Base-by-base conservation (phyloP, 495 filamentous ascomycete species). In the Parathielavia appendiculata region DNA sequence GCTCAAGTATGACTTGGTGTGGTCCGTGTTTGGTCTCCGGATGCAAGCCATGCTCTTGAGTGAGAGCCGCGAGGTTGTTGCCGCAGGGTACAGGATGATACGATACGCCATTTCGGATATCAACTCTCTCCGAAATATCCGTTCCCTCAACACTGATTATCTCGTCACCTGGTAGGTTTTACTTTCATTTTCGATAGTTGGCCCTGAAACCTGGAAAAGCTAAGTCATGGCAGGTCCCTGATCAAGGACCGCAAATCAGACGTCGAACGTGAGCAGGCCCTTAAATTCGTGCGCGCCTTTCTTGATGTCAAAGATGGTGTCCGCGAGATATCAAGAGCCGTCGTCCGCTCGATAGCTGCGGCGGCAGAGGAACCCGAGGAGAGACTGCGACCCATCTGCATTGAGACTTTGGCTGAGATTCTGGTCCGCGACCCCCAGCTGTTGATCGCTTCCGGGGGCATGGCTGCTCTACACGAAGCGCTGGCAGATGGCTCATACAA, bases 221-320 rank as follows among this genome's bases (percentile, higher is more conserved):
- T 40, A 52, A 53, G 5, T 12, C 20, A 6, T 23, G 16, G 22
- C 45, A 83, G 82, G 58, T 96, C 93, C 9, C 79, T 98, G 26
- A 88, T 92, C 60, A 97, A 97, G 68, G 92, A 97, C 67, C 87
- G 89, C 68, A 97, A 96, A 67, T 87, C 92, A 12, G 93, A 90
- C 67, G 90, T 98, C 45, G 93, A 98, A 73, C 85, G 93, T 47
- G 93, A 98, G 69, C 93, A 98, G 72, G 93, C 93, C 0, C 71
- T 98, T 61, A 98, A 98, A 69, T 97, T 98, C 72, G 89, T 97
- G 23, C 83, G 93, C 56, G 90, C 91, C 8, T 98, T 98, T 69
- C 76, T 98, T 23, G 95, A 97, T 62, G 90, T 98, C 63, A 96
- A 97, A 66, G 90, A 90, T 61, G 93, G 93, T 14, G 87, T 95